Percentiles rank a stretch among this genome's conserved stretches.
These are phyloP conservation scores for Cucumis variabilis DNA, from an alignment of 331 rosid genomes.

Conservation along the genomic window DNA sequence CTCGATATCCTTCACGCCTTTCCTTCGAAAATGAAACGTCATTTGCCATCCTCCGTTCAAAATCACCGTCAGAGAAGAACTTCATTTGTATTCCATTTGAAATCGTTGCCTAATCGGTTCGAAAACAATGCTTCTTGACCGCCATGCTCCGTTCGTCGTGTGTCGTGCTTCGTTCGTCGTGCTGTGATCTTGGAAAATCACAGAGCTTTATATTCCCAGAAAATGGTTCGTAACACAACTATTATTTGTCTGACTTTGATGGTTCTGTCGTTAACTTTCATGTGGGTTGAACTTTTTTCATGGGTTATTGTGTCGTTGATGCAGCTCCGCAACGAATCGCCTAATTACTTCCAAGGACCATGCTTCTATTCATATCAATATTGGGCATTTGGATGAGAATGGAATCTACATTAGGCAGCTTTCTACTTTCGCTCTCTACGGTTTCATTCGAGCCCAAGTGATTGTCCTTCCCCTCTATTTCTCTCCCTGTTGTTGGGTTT, in stretches of 20 bases:
- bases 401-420: constrained; percentile 75
- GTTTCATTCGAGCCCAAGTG: constrained; percentile 83
- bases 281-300: background rate
- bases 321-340: constrained; percentile 86
- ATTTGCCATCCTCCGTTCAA: no score
- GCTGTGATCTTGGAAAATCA: constrained; percentile 30
- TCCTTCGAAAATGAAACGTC: no score
- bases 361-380: constrained; percentile 81
- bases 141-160: no score
- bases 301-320: background rate
- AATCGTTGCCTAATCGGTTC: no score
- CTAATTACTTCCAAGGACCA: constrained; percentile 84
- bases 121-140: no score
- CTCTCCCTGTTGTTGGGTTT: background rate
- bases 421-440: constrained; percentile 85
- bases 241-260: background rate
- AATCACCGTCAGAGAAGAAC: no score
- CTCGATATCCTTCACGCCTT: no score
- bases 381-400: constrained; percentile 80
- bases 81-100: no score
- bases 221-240: constrained; percentile 48
- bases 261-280: background rate
- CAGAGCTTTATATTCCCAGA: constrained; percentile 69
- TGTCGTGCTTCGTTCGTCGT: no score
- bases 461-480: background rate